Evolutionary conservation across 176 grass and related monocot genomes (phyloP).

Genomic region (Oryza meyeriana): DNA sequence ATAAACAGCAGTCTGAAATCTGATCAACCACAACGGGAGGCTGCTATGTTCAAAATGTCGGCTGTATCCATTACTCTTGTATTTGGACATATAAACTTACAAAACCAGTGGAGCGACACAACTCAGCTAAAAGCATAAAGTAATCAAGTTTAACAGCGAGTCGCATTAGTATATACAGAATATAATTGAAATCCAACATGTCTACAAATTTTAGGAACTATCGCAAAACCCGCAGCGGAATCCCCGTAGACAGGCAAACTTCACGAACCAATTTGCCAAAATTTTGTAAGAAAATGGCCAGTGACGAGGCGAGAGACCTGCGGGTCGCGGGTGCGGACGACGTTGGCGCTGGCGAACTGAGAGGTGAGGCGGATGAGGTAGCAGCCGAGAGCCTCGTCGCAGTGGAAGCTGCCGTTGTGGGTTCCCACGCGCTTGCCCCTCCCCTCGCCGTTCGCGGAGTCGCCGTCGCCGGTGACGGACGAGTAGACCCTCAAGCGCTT

Average conservation of each 20-base stretch:
- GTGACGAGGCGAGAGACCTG: conserved; percentile 35
- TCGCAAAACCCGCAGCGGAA: background rate
- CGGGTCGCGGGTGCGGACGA: conserved; percentile 76
- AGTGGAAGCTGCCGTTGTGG: conserved; percentile 99
- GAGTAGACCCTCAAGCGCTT: conserved; percentile 57
- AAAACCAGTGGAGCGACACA: background rate
- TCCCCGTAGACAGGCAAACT: background rate
- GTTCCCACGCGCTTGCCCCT: conserved; percentile 76
- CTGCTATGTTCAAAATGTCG: background rate
- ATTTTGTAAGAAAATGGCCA: background rate
- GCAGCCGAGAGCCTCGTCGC: conserved; percentile 98
- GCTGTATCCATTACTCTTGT: background rate
- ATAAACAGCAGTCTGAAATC: background rate
- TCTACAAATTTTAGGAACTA: background rate
- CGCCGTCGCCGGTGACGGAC: conserved; percentile 14
- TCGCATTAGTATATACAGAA: background rate
- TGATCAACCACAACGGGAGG: background rate
- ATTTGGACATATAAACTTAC: background rate
- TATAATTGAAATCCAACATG: background rate
- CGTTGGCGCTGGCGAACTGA: conserved; percentile 72
- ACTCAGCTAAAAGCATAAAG: background rate
- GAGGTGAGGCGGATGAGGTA: conserved; percentile 93
- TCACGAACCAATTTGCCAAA: background rate
- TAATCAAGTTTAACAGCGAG: background rate
- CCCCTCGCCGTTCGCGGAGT: conserved; percentile 35